phyloP scores from a whole-genome alignment of 345 rosid species.

The Murraya paniculata region DNA sequence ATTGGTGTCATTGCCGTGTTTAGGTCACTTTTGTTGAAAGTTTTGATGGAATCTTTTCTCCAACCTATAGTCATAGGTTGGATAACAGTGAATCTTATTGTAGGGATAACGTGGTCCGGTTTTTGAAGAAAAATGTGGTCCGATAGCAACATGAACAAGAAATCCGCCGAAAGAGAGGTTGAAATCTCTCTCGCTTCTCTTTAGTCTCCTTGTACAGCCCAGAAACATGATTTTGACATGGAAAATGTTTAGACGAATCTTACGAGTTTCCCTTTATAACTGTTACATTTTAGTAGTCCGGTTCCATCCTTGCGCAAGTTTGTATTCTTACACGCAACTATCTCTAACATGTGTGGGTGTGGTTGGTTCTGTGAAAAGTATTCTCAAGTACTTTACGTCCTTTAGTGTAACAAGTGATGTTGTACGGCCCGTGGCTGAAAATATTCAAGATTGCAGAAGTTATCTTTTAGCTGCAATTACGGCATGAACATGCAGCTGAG shows the following conservation, averaged over 20 bases:
- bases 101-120: slow-evolving; percentile 24
- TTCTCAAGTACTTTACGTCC: not conserved
- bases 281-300: not conserved
- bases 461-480: not conserved
- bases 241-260: not conserved
- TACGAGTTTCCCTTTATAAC: not conserved
- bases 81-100: slow-evolving; percentile 24
- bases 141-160: slow-evolving; percentile 9
- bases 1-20: not conserved
- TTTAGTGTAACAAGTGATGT: not conserved
- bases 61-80: not conserved
- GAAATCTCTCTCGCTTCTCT: slow-evolving; percentile 6
- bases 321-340: slow-evolving; percentile 22
- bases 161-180: slow-evolving; percentile 7
- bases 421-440: not conserved
- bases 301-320: not conserved
- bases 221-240: slow-evolving; percentile 19
- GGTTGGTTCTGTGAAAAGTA: not conserved
- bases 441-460: not conserved
- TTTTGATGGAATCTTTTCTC: slow-evolving; percentile 16
- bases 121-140: not conserved
- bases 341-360: not conserved
- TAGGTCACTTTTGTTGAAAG: slow-evolving; percentile 7
- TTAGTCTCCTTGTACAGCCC: not conserved
- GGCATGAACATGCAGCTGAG: not conserved